Evolutionary conservation across 192 early-diverging fungal genomes (phyloP), one percentile per base, ranked within the genome.

Genomic region (Linnemannia schmuckeri): DNA sequence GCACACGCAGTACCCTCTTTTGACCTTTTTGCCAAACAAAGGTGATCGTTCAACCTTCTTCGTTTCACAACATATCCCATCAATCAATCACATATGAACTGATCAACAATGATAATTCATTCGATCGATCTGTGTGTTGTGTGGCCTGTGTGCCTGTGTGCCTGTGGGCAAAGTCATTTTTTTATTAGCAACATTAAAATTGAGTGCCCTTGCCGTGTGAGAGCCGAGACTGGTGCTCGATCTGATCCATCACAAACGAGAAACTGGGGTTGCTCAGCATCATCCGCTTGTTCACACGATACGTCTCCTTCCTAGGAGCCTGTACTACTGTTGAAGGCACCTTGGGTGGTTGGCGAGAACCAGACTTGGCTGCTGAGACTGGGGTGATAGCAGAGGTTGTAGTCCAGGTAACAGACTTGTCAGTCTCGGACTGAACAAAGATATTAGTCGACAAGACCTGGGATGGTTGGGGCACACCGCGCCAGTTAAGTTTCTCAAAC

Each of bases 211-310:
- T 84, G 38, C 47, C 40, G 18, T 69, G 38, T 13, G 77, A 79
- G 22, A 84, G 79, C 22, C 79, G 85, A 38, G 79, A 81, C 72
- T 87, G 85, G 18, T 81, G 72, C n/a, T 81, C 85, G 52, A 87
- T 81, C 69, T 87, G 79, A 8, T 87, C 85, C 80, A 81, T 70
- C 20, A 87, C 72, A 78, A 81, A 87, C 27, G 85, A 41, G 42
- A 87, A 87, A 38, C 85, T 87, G 3, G 85, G 85, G 37, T 87
- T 87, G 38, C 76, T 87, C 22, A 74, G 79, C 80, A 87, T 78
- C 85, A 87, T 87, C 54, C 37, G 0, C 68, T 87, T 87, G 20
- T 87, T 76, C 13, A 87, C 68, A 15, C 83, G 47, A 63, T 85
- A 85, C 4, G 72, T 74, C 66, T 83, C 76, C 75, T 72, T 85